Evolutionary conservation across 2,329 filamentous ascomycete species (phyloP).

Genomic region (Emergomyces orientalis): DNA sequence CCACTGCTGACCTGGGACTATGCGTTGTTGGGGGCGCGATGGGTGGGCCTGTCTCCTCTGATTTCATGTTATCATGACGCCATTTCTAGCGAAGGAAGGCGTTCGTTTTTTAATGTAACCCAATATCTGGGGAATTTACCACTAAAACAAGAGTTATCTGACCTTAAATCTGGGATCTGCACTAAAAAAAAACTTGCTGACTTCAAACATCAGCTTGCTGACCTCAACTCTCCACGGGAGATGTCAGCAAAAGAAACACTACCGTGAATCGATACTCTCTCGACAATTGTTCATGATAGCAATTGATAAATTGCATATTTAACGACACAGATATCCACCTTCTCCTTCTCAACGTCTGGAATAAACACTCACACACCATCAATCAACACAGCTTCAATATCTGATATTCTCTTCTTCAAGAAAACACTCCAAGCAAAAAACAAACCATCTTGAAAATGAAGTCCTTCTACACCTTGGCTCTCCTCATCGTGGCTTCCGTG

Average conservation of each 20-base stretch:
- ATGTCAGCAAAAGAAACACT: neutral
- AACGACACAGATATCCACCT: neutral
- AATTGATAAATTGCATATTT: neutral
- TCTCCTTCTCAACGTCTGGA: neutral
- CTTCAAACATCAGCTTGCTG: neutral
- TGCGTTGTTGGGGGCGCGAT: neutral
- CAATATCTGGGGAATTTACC: neutral
- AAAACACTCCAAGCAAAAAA: neutral
- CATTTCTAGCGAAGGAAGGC: neutral
- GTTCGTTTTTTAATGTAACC: neutral
- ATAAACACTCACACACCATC: neutral
- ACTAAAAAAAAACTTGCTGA: neutral
- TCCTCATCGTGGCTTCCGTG: neutral
- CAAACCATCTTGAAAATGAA: neutral
- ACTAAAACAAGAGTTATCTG: neutral
- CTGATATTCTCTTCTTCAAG: neutral
- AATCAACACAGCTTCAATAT: neutral
- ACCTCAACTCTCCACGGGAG: neutral
- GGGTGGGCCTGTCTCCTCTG: neutral
- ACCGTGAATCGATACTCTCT: neutral
- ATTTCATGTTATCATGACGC: neutral
- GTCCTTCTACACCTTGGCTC: neutral
- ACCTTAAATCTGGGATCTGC: neutral
- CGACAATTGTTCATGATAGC: neutral
- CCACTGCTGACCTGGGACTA: neutral